These are phyloP conservation scores for Trichoderma erinaceum DNA, from an alignment of 495 filamentous ascomycete species.

Conservation along the genomic window DNA sequence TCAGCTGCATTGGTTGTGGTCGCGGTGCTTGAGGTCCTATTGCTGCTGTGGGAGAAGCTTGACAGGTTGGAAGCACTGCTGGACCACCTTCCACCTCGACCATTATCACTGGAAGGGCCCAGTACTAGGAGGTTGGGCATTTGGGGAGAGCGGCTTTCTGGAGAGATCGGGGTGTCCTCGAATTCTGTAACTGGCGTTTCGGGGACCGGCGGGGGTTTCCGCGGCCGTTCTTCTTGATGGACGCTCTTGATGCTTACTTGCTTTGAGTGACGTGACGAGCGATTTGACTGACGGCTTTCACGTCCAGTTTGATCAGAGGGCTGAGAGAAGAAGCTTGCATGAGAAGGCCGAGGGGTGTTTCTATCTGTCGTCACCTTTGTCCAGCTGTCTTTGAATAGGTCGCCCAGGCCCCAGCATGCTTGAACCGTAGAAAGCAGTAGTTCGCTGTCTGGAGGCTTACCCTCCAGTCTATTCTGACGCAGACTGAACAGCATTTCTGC, in stretches of 20 bases:
- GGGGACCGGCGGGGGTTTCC: constrained; percentile 42
- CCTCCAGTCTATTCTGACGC: constrained; percentile 72
- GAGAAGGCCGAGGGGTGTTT: constrained; percentile 77
- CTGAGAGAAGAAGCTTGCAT: constrained; percentile 58
- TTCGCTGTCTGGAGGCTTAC: constrained; percentile 69
- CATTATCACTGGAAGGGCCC: constrained; percentile 50
- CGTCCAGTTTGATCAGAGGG: constrained; percentile 19
- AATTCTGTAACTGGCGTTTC: constrained; percentile 93
- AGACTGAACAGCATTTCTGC: constrained; percentile 93
- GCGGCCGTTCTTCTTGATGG: constrained; percentile 26
- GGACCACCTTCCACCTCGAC: constrained; percentile 58
- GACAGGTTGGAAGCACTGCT: constrained; percentile 69
- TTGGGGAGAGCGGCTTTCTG: constrained; percentile 59
- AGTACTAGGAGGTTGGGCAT: constrained; percentile 82
- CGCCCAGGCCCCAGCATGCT: constrained; percentile 91
- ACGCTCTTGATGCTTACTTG: constrained; percentile 36
- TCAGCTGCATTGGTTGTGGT: constrained; percentile 60
- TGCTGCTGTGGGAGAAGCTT: constrained; percentile 64
- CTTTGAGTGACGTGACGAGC: constrained; percentile 42
- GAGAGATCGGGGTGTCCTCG: constrained; percentile 77
- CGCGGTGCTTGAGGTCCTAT: constrained; percentile 66
- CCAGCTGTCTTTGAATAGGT: constrained; percentile 91
- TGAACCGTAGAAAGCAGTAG: constrained; percentile 80
- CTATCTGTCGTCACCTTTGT: constrained; percentile 80
- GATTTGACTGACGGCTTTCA: constrained; percentile 29